phyloP scores from a whole-genome alignment of 208 protist genomes.

The Naegleria gruberi region DNA sequence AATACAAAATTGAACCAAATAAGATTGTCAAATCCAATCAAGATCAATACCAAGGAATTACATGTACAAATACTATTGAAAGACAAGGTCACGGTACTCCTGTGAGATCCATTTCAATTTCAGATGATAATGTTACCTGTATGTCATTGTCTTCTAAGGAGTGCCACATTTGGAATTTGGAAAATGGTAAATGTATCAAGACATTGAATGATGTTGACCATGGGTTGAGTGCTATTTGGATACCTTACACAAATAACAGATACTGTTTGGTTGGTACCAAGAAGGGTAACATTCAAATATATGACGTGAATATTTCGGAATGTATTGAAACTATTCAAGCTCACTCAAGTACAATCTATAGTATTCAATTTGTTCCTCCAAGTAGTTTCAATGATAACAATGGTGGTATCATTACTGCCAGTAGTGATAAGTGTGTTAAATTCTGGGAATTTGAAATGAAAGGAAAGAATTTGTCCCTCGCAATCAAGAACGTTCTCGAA shows the following conservation, averaged over 20 bases:
- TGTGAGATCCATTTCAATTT: not conserved
- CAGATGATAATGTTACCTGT: not conserved
- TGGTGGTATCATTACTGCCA: slow-evolving; percentile 25
- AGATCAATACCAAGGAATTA: not conserved
- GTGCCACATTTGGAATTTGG: not conserved
- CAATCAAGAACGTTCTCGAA: slow-evolving; percentile 63
- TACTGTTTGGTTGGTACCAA: not conserved
- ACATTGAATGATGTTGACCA: not conserved
- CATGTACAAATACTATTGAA: not conserved
- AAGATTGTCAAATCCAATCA: not conserved
- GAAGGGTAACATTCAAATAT: not conserved
- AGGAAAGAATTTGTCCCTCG: slow-evolving; percentile 18
- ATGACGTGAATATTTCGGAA: not conserved
- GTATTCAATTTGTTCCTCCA: slow-evolving; percentile 21
- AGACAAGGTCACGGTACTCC: slow-evolving; percentile 8
- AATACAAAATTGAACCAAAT: not conserved
- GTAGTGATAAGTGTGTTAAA: slow-evolving; percentile 55
- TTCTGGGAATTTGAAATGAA: slow-evolving; percentile 67
- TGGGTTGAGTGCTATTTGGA: not conserved
- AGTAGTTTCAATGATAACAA: not conserved
- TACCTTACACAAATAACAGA: not conserved
- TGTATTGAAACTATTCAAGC: slow-evolving; percentile 13
- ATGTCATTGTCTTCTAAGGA: not conserved
- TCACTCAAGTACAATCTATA: slow-evolving; percentile 27
- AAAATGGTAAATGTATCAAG: not conserved